Evolutionary conservation across 352 stramenopile genomes (phyloP).

Genomic region (Saprolegnia diclina): DNA sequence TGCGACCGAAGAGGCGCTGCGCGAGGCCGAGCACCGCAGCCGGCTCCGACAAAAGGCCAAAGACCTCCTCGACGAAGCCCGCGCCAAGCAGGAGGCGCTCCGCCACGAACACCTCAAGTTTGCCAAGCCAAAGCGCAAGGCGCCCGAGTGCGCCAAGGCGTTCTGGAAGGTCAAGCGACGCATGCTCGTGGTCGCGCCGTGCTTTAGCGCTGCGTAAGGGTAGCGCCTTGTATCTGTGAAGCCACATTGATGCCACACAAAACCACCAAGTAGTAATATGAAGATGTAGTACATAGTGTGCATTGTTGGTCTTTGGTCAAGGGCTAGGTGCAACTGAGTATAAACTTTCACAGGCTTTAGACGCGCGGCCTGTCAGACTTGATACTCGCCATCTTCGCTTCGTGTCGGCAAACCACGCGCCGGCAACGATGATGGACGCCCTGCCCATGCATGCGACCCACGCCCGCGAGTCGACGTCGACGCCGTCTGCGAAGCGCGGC

Average conservation of each 20-base stretch:
- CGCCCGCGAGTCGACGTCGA: neutral
- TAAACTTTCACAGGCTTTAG: neutral
- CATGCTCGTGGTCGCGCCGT: neutral
- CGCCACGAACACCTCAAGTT: constrained; percentile 7
- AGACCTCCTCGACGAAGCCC: constrained; percentile 6
- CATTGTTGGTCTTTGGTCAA: too few species aligned
- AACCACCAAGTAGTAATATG: too few species aligned
- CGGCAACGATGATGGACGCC: constrained; percentile 17
- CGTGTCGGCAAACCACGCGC: neutral
- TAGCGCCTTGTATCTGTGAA: neutral
- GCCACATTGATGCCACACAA: too few species aligned
- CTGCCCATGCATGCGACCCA: constrained; percentile 3
- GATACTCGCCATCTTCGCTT: neutral
- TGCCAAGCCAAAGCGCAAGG: constrained; percentile 12
- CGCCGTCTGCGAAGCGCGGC: neutral
- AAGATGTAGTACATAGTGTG: too few species aligned
- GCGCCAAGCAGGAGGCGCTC: constrained; percentile 1
- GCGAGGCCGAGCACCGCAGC: constrained; percentile 69
- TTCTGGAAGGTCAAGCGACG: constrained; percentile 29
- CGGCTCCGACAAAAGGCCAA: constrained; percentile 28
- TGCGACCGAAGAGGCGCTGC: constrained; percentile 72
- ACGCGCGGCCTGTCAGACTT: neutral
- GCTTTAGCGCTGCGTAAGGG: constrained; percentile 4
- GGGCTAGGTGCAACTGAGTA: too few species aligned
- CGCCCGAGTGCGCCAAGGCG: neutral